Conservation (phyloP, 306 rosid species). For the Rosa rugosa region DNA sequence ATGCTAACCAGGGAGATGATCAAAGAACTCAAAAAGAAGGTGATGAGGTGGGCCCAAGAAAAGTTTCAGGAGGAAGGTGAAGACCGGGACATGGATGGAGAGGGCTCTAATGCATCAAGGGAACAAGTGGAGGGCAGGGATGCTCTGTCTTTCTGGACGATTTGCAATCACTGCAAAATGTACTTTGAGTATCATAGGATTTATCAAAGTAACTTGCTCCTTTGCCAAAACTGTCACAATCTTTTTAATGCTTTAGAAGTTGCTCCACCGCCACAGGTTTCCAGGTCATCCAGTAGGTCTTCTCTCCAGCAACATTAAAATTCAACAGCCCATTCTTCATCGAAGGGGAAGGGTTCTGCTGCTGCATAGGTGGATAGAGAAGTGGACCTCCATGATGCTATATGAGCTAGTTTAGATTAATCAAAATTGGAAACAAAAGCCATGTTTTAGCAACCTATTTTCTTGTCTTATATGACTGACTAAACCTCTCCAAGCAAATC, state of each 20-base stretch:
- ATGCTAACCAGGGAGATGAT: not conserved
- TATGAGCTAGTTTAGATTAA: not conserved
- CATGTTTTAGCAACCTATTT: not conserved
- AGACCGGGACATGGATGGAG: not conserved
- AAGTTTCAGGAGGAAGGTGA: not conserved
- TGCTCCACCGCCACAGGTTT: conserved; percentile 73
- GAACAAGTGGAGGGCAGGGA: conserved; percentile 31
- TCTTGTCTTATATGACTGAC: no score
- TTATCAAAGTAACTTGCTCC: conserved; percentile 73
- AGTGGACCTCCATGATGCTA: not conserved
- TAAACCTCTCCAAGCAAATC: no score
- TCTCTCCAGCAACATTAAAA: conserved; percentile 46
- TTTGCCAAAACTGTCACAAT: conserved; percentile 79
- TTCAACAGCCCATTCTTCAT: conserved; percentile 32
- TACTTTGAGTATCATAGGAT: conserved; percentile 73
- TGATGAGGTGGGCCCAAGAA: not conserved
- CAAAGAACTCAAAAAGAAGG: not conserved
- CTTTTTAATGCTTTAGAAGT: conserved; percentile 75
- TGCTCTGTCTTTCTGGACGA: conserved; percentile 77
- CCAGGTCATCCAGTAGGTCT: conserved; percentile 20
- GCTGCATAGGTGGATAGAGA: not conserved
- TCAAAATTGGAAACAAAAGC: no score
- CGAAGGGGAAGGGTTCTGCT: not conserved
- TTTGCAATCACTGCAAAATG: conserved; percentile 73
- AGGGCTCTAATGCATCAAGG: not conserved